Evolutionary conservation across 2,329 filamentous ascomycete genomes (phyloP), one percentile per base, ranked within the genome.

Genomic region (Boeremia lycopersici): DNA sequence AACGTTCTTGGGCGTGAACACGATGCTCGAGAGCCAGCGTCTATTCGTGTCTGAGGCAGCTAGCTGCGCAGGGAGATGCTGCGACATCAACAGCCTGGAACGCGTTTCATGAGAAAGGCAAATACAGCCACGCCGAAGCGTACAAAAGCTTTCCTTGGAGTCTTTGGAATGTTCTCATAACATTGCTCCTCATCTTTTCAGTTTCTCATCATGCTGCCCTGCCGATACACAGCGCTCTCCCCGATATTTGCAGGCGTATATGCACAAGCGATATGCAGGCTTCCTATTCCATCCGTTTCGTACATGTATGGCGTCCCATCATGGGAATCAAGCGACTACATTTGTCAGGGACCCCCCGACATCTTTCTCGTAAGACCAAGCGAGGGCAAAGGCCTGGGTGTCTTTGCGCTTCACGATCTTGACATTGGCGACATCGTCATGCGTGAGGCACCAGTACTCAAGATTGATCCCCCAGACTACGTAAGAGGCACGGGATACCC

Each of bases 321-420:
- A 45, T 65, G 57, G 59, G 51, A 58, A 7, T 57, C 59, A 6
- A 45, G 55, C 10, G 47, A 68, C n/a, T 56, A 48, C 30, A 57
- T 57, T 11, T 75, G 71, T 38, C 36, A 34, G 6, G 68, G 64
- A 5, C 59, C 68, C 10, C 62, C 67, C n/a, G 52, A 61, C 17
- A 48, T 66, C 49, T 74, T 66, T 41, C 55, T 63, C 7, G 67
- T 77, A 40, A 48, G 53, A 7, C 60, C 62, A 2, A 73, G 74
- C n/a, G 64, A 68, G 0, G 72, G 74, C 10, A 79, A 77, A 62
- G 78, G 78, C 2, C 62, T 79, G 7, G 78, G 78, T 25, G 69
- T 77, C 5, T 77, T 79, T 45, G 77, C 78, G 2, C 63, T 64
- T 1, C 61, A 60, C 10, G 50, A 59, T n/a, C 73, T 81, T 12